phyloP scores from a whole-genome alignment of 441 rosid genomes.

The Euphorbia corollata region DNA sequence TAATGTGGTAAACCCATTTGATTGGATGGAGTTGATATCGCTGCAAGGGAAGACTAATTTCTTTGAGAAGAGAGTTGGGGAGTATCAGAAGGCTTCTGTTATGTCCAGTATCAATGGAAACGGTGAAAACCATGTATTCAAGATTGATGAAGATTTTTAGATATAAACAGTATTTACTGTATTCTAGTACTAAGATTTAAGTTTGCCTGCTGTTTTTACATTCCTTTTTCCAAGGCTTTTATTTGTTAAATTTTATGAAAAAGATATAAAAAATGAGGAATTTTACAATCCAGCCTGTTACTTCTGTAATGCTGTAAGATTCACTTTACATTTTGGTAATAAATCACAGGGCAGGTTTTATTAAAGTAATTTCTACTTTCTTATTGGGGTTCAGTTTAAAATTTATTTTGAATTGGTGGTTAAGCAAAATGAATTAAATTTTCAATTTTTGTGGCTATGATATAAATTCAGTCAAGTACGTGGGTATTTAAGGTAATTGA shows the following conservation, averaged over 20 bases:
- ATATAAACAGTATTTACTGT: background rate
- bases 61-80: slow-evolving; percentile 48
- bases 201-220: background rate
- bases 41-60: slow-evolving; percentile 54
- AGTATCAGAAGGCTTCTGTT: slow-evolving; percentile 43
- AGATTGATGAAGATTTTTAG: slow-evolving; percentile 25
- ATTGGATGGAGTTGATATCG: slow-evolving; percentile 51
- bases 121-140: slow-evolving; percentile 27
- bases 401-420: background rate
- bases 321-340: background rate
- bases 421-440: background rate
- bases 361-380: background rate
- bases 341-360: background rate
- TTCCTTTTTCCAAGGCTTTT: background rate
- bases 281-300: background rate
- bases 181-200: background rate
- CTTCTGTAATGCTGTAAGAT: background rate
- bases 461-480: background rate
- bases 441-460: background rate
- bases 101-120: slow-evolving; percentile 31
- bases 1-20: slow-evolving; percentile 33
- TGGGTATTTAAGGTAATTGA: background rate
- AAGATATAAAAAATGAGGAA: background rate
- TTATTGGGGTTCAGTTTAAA: background rate
- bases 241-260: background rate